Evolutionary conservation across 345 rosid species (phyloP).

Genomic region (Eucalyptus pauciflora): DNA sequence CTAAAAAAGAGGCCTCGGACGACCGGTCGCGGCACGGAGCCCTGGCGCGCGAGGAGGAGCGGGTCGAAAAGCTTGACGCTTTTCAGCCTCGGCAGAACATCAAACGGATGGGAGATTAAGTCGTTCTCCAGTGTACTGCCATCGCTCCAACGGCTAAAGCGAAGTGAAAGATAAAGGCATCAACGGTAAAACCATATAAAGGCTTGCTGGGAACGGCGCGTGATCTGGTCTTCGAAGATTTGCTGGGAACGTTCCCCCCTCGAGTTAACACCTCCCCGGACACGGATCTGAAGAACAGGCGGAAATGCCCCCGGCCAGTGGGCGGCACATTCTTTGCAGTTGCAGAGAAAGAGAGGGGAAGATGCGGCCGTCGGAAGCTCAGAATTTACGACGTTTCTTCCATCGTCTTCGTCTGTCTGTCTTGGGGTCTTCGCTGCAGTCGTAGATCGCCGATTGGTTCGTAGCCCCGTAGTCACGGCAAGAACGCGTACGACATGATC

Average conservation of each 20-base stretch:
- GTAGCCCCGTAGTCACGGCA: accelerated
- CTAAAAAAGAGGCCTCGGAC: not conserved
- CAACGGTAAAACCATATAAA: not conserved
- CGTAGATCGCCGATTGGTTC: not conserved
- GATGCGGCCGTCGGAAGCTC: not conserved
- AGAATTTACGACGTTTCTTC: accelerated
- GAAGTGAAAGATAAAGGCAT: not conserved
- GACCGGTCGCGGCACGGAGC: not conserved
- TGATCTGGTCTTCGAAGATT: not conserved
- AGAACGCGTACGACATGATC: accelerated
- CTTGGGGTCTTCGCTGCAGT: accelerated
- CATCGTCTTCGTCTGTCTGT: accelerated
- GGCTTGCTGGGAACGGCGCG: not conserved
- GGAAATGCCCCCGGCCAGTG: accelerated
- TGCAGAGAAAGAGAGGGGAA: not conserved
- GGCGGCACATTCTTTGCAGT: accelerated
- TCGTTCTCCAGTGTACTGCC: not conserved
- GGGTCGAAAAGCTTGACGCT: not conserved
- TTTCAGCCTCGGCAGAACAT: not conserved
- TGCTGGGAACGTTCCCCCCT: not conserved
- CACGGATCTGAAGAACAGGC: not conserved
- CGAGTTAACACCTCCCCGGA: not conserved
- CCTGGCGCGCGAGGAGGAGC: not conserved
- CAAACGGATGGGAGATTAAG: not conserved
- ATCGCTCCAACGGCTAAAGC: not conserved